These are phyloP conservation scores for Prunus kanzakura DNA, from an alignment of 306 rosid species.

Conservation along the genomic window DNA sequence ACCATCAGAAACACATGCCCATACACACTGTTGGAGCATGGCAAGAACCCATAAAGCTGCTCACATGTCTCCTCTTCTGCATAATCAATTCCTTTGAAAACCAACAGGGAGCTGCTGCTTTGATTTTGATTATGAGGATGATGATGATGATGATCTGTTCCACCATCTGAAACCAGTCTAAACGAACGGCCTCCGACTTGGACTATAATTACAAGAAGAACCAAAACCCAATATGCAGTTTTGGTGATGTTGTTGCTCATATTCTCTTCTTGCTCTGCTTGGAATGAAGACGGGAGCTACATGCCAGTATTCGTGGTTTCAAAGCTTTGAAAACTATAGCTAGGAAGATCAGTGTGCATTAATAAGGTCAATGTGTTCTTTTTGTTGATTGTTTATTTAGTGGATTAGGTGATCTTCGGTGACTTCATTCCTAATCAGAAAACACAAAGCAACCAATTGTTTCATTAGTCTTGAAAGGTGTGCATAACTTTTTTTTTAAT, in stretches of 20 bases:
- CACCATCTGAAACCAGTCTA: constrained; percentile 15
- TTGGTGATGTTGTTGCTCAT: neutral
- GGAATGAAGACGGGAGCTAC: neutral
- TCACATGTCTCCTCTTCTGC: constrained; percentile 21
- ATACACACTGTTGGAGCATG: constrained; percentile 42
- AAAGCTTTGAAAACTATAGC: neutral
- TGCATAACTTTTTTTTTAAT: neutral
- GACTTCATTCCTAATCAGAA: neutral
- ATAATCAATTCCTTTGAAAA: neutral
- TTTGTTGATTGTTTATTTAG: neutral
- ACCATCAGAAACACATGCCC: constrained; percentile 49
- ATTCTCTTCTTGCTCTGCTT: neutral
- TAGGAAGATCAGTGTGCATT: neutral
- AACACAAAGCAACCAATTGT: neutral
- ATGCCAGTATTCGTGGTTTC: neutral
- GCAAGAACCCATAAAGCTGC: constrained; percentile 58
- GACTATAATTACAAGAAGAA: neutral
- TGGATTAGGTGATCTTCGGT: neutral
- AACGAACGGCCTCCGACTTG: constrained; percentile 12
- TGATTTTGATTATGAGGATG: neutral
- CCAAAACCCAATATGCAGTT: constrained; percentile 7
- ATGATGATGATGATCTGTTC: neutral
- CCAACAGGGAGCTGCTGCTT: neutral
- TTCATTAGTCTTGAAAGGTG: neutral
- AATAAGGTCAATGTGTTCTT: neutral